Conservation (phyloP, 768 basidiomycete species). For the Mycena rebaudengoi region DNA sequence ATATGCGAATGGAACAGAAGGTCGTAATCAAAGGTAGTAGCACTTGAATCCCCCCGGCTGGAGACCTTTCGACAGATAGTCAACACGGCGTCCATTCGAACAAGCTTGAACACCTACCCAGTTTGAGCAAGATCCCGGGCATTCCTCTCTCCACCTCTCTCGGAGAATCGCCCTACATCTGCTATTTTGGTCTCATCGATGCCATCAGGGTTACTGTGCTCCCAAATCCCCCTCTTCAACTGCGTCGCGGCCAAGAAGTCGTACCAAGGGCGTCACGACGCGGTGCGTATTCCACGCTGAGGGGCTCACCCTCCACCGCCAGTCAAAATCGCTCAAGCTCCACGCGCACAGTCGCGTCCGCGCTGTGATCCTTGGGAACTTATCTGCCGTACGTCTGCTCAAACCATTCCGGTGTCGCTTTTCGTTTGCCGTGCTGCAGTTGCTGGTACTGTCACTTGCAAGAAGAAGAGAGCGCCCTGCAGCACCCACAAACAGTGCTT, state of each 20-base stretch:
- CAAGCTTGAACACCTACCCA: constrained; percentile 5
- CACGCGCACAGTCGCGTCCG: constrained; percentile 9
- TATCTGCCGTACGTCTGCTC: constrained; percentile 8
- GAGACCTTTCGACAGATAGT: constrained; percentile 5
- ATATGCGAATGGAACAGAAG: not conserved
- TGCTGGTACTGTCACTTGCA: too few relatives aligned
- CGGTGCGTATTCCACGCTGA: constrained; percentile 18
- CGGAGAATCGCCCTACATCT: constrained; percentile 13
- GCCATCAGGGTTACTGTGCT: not conserved
- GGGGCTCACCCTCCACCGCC: not conserved
- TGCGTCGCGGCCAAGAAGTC: constrained; percentile 17
- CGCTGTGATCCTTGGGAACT: constrained; percentile 5
- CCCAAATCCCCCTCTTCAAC: constrained; percentile 6
- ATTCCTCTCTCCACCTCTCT: constrained; percentile 19
- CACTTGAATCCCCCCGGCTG: constrained; percentile 10
- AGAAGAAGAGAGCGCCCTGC: too few relatives aligned
- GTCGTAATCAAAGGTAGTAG: constrained; percentile 15
- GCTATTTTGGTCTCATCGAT: constrained; percentile 10
- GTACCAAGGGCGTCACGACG: constrained; percentile 11
- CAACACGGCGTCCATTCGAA: not conserved
- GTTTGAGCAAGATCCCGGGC: constrained; percentile 9
- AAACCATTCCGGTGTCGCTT: too few relatives aligned
- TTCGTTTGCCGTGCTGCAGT: too few relatives aligned
- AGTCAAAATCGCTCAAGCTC: constrained; percentile 1
- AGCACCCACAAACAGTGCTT: too few relatives aligned